These are phyloP conservation scores for Pyrenula massariospora DNA, from an alignment of 495 filamentous ascomycete genomes.

Conservation along the genomic window DNA sequence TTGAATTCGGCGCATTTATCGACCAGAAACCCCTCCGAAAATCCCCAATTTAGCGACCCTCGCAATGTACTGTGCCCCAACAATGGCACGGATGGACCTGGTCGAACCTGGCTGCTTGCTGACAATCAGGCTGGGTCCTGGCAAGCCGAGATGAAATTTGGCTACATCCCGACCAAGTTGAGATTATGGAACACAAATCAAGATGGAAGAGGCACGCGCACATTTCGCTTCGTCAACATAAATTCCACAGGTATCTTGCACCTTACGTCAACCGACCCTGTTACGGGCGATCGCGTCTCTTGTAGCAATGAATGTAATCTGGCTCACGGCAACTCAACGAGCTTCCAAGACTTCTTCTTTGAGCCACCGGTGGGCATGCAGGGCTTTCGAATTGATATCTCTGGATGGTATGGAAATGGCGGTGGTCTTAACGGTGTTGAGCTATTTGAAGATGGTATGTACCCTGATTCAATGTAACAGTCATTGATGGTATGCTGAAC, in stretches of 20 bases:
- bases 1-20: constrained; percentile 64
- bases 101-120: constrained; percentile 72
- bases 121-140: constrained; percentile 76
- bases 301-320: constrained; percentile 78
- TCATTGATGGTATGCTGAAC: no score
- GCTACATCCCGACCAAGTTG: constrained; percentile 73
- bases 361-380: constrained; percentile 83
- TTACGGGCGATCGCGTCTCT: constrained; percentile 44
- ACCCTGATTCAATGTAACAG: not conserved
- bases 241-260: constrained; percentile 93
- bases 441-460: constrained; percentile 65
- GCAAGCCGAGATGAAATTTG: constrained; percentile 71
- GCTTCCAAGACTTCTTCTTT: constrained; percentile 82
- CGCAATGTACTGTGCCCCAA: constrained; percentile 78
- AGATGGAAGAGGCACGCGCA: constrained; percentile 75
- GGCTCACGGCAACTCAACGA: constrained; percentile 46
- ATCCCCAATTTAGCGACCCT: constrained; percentile 62
- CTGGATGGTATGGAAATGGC: constrained; percentile 73
- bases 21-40: constrained; percentile 44
- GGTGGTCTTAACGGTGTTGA: constrained; percentile 83
- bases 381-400: constrained; percentile 75
- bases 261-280: constrained; percentile 74
- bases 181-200: constrained; percentile 82
- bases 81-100: constrained; percentile 46
- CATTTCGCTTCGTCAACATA: constrained; percentile 69